phyloP scores from a whole-genome alignment of 2,329 filamentous ascomycete genomes.

The Fusarium sp. region DNA sequence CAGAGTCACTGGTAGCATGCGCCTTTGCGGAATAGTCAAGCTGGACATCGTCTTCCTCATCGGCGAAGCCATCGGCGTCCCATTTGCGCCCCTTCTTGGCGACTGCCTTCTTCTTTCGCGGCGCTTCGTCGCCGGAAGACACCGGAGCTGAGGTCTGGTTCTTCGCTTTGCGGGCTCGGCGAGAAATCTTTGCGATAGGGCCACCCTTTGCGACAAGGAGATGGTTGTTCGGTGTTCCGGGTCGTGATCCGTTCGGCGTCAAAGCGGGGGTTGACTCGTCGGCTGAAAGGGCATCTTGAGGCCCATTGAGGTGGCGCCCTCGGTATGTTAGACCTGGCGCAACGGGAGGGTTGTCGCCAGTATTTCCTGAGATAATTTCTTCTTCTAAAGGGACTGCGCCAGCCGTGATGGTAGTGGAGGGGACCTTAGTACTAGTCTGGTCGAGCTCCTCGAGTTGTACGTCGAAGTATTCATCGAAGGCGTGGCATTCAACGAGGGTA shows the following conservation, averaged over 20 bases:
- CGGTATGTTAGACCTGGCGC: constrained; percentile 53
- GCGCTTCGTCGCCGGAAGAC: constrained; percentile 85
- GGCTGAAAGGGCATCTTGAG: constrained; percentile 58
- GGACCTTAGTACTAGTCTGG: constrained; percentile 55
- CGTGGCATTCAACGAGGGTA: constrained; percentile 77
- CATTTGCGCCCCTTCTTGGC: constrained; percentile 95
- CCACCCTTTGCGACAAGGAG: constrained; percentile 74
- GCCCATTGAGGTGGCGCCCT: constrained; percentile 47
- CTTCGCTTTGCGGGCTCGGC: constrained; percentile 75
- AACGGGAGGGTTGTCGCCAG: constrained; percentile 34
- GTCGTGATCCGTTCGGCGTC: constrained; percentile 80
- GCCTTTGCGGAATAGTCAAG: constrained; percentile 86
- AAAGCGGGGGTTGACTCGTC: constrained; percentile 72
- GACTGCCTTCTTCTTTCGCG: constrained; percentile 70
- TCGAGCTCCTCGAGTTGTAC: constrained; percentile 87
- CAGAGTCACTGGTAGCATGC: constrained; percentile 62
- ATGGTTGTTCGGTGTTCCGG: constrained; percentile 76
- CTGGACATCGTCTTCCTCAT: constrained; percentile 80
- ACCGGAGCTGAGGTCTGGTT: constrained; percentile 71
- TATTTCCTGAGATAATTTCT: constrained; percentile 44
- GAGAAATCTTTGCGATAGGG: constrained; percentile 78
- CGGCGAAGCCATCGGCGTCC: constrained; percentile 87
- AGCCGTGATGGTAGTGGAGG: constrained; percentile 36
- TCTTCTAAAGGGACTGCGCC: constrained; percentile 45
- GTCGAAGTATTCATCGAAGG: constrained; percentile 93